These are phyloP conservation scores for Aspergillus funiculosus DNA, from an alignment of 495 filamentous ascomycete species.

Conservation along the genomic window DNA sequence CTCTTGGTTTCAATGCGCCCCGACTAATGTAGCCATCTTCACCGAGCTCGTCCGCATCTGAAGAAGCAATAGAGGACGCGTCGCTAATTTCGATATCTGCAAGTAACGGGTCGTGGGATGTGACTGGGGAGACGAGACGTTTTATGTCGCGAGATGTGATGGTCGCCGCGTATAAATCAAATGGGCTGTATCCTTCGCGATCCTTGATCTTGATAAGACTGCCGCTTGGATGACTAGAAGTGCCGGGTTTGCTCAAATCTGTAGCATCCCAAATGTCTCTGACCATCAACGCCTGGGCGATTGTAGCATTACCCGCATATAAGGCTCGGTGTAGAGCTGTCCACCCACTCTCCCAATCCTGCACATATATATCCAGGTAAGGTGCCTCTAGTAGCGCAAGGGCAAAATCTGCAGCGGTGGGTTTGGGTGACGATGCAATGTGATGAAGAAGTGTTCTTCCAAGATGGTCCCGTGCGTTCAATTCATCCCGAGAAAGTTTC, in stretches of 20 bases:
- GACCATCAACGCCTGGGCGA: conserved; percentile 72
- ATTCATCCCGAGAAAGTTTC: conserved; percentile 58
- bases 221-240: conserved; percentile 44
- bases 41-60: conserved; percentile 32
- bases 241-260: conserved; percentile 41
- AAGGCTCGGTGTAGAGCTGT: conserved; percentile 88
- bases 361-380: conserved; percentile 74
- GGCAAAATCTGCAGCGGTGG: conserved; percentile 65
- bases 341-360: conserved; percentile 93
- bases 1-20: conserved; percentile 24
- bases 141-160: conserved; percentile 57
- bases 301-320: conserved; percentile 85
- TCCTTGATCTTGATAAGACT: conserved; percentile 92
- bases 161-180: conserved; percentile 82
- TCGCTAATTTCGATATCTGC: conserved; percentile 31
- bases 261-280: conserved; percentile 65
- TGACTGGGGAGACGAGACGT: conserved; percentile 21
- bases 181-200: conserved; percentile 86
- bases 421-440: conserved; percentile 66
- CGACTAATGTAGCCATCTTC: conserved; percentile 26
- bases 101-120: conserved; percentile 13
- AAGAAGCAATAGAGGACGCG: conserved; percentile 30
- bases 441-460: conserved; percentile 83
- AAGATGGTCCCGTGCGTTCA: conserved; percentile 73
- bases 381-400: conserved; percentile 72